A percentile compares a stretch with the other conserved stretches of the same genome.
phyloP scores from a whole-genome alignment of 1,139 yeast species.

The Debaryomyces subglobosus region DNA sequence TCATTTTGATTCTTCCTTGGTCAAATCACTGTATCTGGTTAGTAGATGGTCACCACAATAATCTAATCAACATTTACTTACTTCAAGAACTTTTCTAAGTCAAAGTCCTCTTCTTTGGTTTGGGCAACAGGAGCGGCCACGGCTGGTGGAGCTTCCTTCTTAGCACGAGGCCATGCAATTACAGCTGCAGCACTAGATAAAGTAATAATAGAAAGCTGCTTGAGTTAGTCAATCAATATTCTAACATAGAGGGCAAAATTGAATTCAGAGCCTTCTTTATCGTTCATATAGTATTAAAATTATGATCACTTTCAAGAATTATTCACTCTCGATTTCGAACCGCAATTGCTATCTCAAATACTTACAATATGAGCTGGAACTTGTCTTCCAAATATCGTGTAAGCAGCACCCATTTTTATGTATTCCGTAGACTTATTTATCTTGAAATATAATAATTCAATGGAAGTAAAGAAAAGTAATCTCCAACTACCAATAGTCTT shows the following conservation, averaged over 20 bases:
- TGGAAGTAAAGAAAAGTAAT: not conserved
- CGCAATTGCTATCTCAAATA: conserved; percentile 15
- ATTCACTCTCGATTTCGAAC: not conserved
- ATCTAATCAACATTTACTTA: conserved; percentile 33
- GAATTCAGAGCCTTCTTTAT: not conserved
- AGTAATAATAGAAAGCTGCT: conserved; percentile 47
- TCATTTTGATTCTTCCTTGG: conserved; percentile 45
- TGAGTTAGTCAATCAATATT: not conserved
- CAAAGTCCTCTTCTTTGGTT: conserved; percentile 55
- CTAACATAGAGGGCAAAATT: not conserved
- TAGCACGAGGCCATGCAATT: conserved; percentile 44
- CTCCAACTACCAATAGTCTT: not conserved
- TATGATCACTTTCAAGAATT: not conserved
- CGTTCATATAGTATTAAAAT: not conserved
- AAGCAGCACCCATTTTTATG: conserved; percentile 58
- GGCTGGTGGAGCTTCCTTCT: conserved; percentile 33
- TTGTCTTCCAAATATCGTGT: conserved; percentile 63
- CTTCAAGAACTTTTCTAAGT: conserved; percentile 62
- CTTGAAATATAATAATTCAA: not conserved
- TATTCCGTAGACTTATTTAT: not conserved
- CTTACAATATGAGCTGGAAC: conserved; percentile 68
- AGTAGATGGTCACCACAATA: conserved; percentile 20
- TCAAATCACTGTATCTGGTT: conserved; percentile 40
- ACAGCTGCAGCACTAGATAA: conserved; percentile 50
- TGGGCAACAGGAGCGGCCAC: conserved; percentile 34